Conservation (phyloP, 306 rosid genomes). For the Betula pendula region DNA sequence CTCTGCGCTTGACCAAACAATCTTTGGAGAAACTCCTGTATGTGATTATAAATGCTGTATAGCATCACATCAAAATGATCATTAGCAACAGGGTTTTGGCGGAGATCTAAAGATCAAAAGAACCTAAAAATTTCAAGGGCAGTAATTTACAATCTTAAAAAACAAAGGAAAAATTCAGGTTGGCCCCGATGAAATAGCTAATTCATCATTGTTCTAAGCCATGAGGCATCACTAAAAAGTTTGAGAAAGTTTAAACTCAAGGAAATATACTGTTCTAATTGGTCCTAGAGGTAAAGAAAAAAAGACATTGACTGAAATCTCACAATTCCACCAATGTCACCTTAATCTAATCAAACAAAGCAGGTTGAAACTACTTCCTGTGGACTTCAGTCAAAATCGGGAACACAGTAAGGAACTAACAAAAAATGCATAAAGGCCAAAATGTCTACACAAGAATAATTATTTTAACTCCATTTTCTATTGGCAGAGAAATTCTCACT, state of each 20-base stretch:
- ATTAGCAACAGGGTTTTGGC: not conserved
- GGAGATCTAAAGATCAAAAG: not conserved
- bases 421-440: not conserved
- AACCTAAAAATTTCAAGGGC: not conserved
- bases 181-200: not conserved
- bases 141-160: not conserved
- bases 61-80: conserved; percentile 24
- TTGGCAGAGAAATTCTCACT: not conserved
- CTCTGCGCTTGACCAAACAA: conserved; percentile 43
- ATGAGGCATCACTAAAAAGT: not conserved
- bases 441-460: not conserved
- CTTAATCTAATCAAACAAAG: not conserved
- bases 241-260: not conserved
- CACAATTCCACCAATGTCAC: not conserved
- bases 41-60: conserved; percentile 90
- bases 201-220: not conserved
- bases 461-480: not conserved
- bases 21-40: conserved; percentile 56
- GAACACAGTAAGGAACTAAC: not conserved
- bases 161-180: too few relatives aligned
- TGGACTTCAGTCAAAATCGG: not conserved
- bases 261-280: too few relatives aligned
- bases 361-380: not conserved
- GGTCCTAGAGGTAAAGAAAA: too few relatives aligned
- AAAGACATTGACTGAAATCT: too few relatives aligned